Evolutionary conservation across 495 filamentous ascomycete species (phyloP), one percentile per base, ranked within the genome.

Genomic region (Podospora appendiculata): DNA sequence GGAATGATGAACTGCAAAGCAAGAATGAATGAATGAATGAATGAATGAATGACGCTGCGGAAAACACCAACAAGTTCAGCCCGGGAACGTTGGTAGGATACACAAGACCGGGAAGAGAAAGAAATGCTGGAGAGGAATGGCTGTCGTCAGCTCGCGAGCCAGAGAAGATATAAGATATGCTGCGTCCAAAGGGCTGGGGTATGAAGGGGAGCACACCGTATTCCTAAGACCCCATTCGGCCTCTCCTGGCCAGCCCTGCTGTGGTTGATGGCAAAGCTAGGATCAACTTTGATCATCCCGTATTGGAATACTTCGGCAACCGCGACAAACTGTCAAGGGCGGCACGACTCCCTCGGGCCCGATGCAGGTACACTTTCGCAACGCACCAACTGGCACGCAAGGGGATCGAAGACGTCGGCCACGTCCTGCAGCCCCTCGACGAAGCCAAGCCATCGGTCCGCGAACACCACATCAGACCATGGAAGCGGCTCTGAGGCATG

Each of bases 111-210:
- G 72, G 69, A 66, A 72, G 65, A 70, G 66, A 70, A 65, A 73
- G 73, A 77, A 81, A 80, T 81, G 79, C 76, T 46, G 18, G 53
- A 47, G 49, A 61, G 66, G 64, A 69, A 67, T 69, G 64, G 54
- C 47, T 50, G 36, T 52, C 18, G 54, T 58, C 62, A 57, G 48
- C 51, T 56, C 56, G 66, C 57, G 58, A 64, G 66, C 60, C 64
- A 64, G 47, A 64, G 51, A 39, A 52, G 54, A 64, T 66, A 69
- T 67, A 64, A 63, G 51, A 58, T 63, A 62, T 58, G 58, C 54
- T 57, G 53, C 33, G 32, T 17, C 33, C 33, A 45, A 16, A 44
- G 45, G 40, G 19, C 38, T 44, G 49, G 47, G 50, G 52, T 41
- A 55, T 48, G 52, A 49, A 56, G 46, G 54, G 58, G 54, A 63